phyloP scores from a whole-genome alignment of 192 early-diverging fungal genomes.

The Chytriomyces sp. region DNA sequence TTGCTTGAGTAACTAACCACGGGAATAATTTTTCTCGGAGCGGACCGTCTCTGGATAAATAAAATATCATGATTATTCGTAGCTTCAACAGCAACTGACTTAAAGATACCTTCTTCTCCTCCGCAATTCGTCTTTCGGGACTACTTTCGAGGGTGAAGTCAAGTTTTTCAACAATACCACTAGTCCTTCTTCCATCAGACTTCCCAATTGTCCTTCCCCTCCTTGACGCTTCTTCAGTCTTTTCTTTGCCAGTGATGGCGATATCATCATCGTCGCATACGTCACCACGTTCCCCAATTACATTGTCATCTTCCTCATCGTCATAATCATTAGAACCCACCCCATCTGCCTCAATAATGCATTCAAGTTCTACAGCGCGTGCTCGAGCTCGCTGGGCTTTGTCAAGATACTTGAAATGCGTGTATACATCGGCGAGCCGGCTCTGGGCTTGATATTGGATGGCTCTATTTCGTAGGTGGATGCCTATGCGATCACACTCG shows the following conservation, averaged over 20 bases:
- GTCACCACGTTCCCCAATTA: neutral
- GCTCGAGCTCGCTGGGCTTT: neutral
- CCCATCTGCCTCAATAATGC: neutral
- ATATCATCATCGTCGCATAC: neutral
- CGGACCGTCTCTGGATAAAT: neutral
- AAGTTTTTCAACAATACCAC: slow-evolving; percentile 9
- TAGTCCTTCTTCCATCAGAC: slow-evolving; percentile 8
- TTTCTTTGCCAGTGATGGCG: neutral
- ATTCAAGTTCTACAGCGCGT: neutral
- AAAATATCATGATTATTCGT: neutral
- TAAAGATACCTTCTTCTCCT: neutral
- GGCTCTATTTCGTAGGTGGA: slow-evolving; percentile 1
- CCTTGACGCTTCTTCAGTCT: neutral
- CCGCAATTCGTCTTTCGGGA: neutral
- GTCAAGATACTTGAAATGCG: slow-evolving; percentile 5
- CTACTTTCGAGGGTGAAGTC: neutral
- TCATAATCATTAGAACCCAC: neutral
- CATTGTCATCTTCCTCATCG: slow-evolving; percentile 19
- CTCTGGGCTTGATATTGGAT: slow-evolving; percentile 18
- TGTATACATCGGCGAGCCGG: neutral
- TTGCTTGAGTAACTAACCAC: neutral
- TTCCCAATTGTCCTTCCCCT: neutral
- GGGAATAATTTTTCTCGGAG: slow-evolving; percentile 11
- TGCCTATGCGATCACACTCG: slow-evolving; percentile 26
- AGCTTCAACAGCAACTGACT: neutral